A percentile compares a stretch with the other conserved stretches of the same genome.
These are phyloP conservation scores for Saccharomyces uvarum DNA, from an alignment of 1,139 yeast genomes.

Conservation along the genomic window DNA sequence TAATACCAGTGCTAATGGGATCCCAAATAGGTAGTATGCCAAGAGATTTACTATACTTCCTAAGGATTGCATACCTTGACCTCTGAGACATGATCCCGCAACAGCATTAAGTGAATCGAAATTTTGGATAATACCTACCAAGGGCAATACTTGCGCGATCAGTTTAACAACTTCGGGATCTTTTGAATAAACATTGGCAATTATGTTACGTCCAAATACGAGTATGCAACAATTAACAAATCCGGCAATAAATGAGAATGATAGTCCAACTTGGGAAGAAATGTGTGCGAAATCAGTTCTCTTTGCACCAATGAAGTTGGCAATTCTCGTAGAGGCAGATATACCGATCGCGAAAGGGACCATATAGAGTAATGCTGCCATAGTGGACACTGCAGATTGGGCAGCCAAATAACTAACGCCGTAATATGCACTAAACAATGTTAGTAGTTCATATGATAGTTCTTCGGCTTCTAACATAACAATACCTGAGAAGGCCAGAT, in stretches of 20 bases:
- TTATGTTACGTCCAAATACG: conserved; percentile 43
- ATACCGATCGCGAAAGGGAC: conserved; percentile 85
- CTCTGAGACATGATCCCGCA: conserved; percentile 77
- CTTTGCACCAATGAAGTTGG: conserved; percentile 79
- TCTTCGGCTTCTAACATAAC: conserved; percentile 71
- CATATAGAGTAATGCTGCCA: conserved; percentile 76
- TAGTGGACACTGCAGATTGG: conserved; percentile 77
- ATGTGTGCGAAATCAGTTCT: conserved; percentile 55
- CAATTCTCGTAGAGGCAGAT: conserved; percentile 80
- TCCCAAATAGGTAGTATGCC: conserved; percentile 61
- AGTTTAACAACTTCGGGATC: conserved; percentile 56
- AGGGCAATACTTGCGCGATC: conserved; percentile 53
- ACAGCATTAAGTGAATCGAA: conserved; percentile 80
- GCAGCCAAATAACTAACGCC: conserved; percentile 83
- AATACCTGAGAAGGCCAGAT: conserved; percentile 64
- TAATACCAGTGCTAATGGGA: conserved; percentile 62
- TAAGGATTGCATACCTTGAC: conserved; percentile 76
- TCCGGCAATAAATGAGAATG: conserved; percentile 54
- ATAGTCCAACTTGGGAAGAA: conserved; percentile 58
- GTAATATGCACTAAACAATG: conserved; percentile 66
- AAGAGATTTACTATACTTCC: conserved; percentile 76
- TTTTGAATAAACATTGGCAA: conserved; percentile 62
- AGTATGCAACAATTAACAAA: conserved; percentile 47
- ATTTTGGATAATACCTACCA: conserved; percentile 64
- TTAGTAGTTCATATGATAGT: conserved; percentile 63